Conservation (phyloP, 768 basidiomycete species). For the Rhizopogon vulgaris region DNA sequence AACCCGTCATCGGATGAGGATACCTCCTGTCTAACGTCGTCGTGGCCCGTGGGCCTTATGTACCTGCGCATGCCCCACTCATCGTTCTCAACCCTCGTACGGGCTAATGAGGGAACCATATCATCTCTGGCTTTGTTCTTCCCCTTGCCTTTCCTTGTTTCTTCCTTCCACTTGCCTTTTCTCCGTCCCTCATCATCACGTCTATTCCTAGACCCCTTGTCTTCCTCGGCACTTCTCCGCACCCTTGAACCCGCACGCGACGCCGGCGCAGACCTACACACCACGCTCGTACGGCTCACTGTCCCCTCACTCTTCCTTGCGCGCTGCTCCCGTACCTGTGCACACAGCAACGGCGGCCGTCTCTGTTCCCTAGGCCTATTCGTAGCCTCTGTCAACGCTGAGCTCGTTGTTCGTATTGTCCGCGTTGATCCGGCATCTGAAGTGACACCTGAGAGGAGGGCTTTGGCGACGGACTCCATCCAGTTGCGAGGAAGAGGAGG, state of each 20-base stretch:
- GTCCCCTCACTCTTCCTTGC: conserved; percentile 22
- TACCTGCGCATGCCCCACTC: conserved; percentile 37
- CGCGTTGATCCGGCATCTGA: conserved; percentile 18
- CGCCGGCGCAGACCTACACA: conserved; percentile 65
- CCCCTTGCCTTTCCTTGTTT: conserved; percentile 17
- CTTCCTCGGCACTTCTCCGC: conserved; percentile 19
- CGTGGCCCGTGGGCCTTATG: conserved; percentile 11
- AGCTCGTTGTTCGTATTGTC: conserved; percentile 19
- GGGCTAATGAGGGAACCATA: conserved; percentile 56
- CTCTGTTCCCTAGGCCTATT: conserved; percentile 14
- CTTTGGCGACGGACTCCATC: conserved; percentile 65
- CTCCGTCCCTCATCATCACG: conserved; percentile 18
- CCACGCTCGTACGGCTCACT: conserved; percentile 50
- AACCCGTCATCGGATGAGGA: conserved; percentile 18
- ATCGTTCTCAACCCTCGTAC: conserved; percentile 55
- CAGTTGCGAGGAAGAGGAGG: conserved; percentile 66
- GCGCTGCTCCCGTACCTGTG: conserved; percentile 27
- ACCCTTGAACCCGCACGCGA: conserved; percentile 51
- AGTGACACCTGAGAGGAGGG: conserved; percentile 48
- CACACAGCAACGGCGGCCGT: conserved; percentile 27
- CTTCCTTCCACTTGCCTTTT: conserved; percentile 10
- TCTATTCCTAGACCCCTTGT: conserved; percentile 9
- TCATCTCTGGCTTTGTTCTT: conserved; percentile 29
- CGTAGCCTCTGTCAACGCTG: conserved; percentile 20
- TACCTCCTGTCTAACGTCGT: conserved; percentile 1